A percentile compares a stretch with the other conserved stretches of the same genome.
Evolutionary conservation across 352 stramenopile genomes (phyloP).

Genomic region (Blastocystis sp.): DNA sequence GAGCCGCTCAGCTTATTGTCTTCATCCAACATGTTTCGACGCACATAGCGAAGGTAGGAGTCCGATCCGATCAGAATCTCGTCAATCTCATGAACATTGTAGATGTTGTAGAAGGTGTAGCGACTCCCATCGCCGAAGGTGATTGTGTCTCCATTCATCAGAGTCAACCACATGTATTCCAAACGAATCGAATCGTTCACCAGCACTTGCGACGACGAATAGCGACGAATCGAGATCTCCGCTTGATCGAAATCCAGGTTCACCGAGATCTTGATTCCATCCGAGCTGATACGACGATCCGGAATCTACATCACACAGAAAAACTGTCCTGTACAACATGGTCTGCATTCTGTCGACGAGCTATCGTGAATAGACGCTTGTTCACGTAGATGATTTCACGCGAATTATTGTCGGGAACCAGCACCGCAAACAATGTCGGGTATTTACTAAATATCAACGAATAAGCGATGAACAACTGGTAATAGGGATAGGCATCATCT

Average conservation of each 20-base stretch:
- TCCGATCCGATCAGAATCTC: conserved; percentile 23
- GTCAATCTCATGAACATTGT: conserved; percentile 36
- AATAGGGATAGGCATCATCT: conserved; percentile 37
- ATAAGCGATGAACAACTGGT: not conserved
- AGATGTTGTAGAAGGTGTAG: conserved; percentile 58
- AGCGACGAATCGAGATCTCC: conserved; percentile 38
- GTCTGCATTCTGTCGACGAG: conserved; percentile 26
- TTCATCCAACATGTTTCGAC: conserved; percentile 44
- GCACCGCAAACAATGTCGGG: conserved; percentile 27
- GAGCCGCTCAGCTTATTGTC: not conserved
- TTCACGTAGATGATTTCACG: conserved; percentile 57
- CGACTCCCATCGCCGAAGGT: conserved; percentile 36
- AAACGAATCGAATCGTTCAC: conserved; percentile 24
- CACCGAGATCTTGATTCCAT: conserved; percentile 46
- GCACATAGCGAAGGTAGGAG: not conserved
- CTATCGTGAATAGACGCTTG: conserved; percentile 26
- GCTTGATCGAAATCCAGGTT: conserved; percentile 43
- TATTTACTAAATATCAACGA: conserved; percentile 19
- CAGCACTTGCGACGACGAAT: not conserved
- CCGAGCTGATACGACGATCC: conserved; percentile 2
- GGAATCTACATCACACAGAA: not conserved
- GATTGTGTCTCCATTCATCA: conserved; percentile 43
- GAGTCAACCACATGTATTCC: conserved; percentile 22
- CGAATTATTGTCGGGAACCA: conserved; percentile 27
- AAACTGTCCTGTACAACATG: not conserved